Evolutionary conservation across 148 eudicot genomes (phyloP), one percentile per base, ranked within the genome.

Genomic region (Linanthus parryae): DNA sequence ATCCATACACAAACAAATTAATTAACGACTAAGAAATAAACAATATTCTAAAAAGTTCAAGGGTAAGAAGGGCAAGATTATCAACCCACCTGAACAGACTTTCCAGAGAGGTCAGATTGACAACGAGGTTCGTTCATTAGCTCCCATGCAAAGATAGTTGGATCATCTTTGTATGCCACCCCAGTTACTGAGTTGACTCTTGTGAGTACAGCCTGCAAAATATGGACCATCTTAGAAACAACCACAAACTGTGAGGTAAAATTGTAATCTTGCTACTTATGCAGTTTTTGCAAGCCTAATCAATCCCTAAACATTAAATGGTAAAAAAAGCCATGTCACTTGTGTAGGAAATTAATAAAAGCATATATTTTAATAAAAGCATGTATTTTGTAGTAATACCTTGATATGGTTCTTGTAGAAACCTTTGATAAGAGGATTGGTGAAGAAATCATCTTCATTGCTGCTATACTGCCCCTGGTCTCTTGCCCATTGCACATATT

Each of bases 41-140:
- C 5, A 4, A 4, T 31, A 4, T 31, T 4, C 10, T 31, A 4
- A 4, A 10, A 31, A 31, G 5, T 31, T 31, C 10, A 31, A 31
- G 5, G 10, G 5, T 4, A 31, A 8, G 4, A 9, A 3, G 6
- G 8, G 16, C 3, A 14, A 49, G 3, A 9, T 8, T 9, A 14
- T 44, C 9, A 8, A 24, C 16, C 6, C 4, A 69, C 76, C 55
- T 72, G 63, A 9, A 72, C 8, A 2, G 65, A 1, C 38, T 27
- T 63, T 48, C 67, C 78, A n/a, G 78, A 68, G 3, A 54, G 37
- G 33, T 64, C 69, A 8, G 68, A 54, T 28, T 63, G 66, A 57
- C 67, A 60, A 57, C 78, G 78, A 21, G 78, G 74, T 38, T 73
- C 74, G 31, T 73, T 73, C 59, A 73, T 73, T 4, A 73, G 64